These are phyloP conservation scores for Bruguiera gymnorhiza DNA, from an alignment of 345 rosid genomes.

Conservation along the genomic window DNA sequence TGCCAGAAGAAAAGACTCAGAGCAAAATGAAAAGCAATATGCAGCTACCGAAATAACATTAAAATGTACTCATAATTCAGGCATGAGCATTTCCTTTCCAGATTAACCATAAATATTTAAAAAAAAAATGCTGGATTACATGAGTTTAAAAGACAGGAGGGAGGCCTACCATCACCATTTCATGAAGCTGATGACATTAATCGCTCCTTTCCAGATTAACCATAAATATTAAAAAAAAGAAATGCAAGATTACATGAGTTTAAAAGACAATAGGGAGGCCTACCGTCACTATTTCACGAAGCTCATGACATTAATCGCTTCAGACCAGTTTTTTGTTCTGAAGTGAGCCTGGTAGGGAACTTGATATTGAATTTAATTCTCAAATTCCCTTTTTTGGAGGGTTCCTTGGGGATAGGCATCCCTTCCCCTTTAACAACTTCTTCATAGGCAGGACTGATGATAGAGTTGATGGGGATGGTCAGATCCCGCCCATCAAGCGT, in stretches of 20 bases:
- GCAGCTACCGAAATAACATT: not conserved
- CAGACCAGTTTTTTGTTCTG: slow-evolving; percentile 68
- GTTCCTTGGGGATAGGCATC: slow-evolving; percentile 88
- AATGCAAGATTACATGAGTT: not conserved
- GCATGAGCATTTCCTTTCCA: not conserved
- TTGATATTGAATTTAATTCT: slow-evolving; percentile 74
- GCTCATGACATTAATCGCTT: slow-evolving; percentile 46
- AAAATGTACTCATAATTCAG: not conserved
- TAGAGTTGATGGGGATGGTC: slow-evolving; percentile 42
- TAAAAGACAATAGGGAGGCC: not conserved
- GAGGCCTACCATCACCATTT: not conserved
- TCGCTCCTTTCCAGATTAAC: slow-evolving; percentile 23
- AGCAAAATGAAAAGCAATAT: not conserved
- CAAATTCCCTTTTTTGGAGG: slow-evolving; percentile 69
- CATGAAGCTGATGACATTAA: slow-evolving; percentile 37
- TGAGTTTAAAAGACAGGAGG: not conserved
- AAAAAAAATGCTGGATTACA: not conserved
- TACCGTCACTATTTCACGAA: slow-evolving; percentile 9
- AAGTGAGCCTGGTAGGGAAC: slow-evolving; percentile 67
- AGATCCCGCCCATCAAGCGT: slow-evolving; percentile 72
- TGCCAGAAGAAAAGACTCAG: not conserved
- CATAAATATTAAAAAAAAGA: not conserved
- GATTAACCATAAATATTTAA: not conserved
- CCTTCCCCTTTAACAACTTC: slow-evolving; percentile 86
- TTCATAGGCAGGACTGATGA: slow-evolving; percentile 72